Percentiles rank a stretch among this genome's conserved stretches.
Conservation (phyloP, 345 rosid genomes). For the Carallia brachiata region DNA sequence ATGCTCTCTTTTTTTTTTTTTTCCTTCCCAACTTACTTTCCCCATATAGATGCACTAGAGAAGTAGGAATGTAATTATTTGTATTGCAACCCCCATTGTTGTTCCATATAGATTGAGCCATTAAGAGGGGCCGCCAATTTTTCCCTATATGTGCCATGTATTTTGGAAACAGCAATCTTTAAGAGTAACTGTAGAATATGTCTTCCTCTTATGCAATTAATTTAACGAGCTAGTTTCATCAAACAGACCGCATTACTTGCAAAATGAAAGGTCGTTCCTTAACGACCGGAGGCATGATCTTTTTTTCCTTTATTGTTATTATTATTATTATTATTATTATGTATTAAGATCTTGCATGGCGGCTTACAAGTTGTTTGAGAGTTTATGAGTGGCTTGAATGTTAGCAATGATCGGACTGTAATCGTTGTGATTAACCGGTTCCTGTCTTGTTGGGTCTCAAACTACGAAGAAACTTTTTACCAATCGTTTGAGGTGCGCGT, state of each 20-base stretch:
- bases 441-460: no score
- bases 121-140: slow-evolving; percentile 13
- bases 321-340: no score
- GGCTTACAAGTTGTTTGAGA: no score
- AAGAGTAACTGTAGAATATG: slow-evolving; percentile 24
- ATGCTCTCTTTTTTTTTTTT: slow-evolving; percentile 1
- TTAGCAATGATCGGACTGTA: no score
- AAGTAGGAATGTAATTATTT: slow-evolving; percentile 48
- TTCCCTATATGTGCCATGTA: slow-evolving; percentile 14
- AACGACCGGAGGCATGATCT: background rate
- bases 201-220: background rate
- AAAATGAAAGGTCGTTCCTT: background rate
- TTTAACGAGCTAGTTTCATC: slow-evolving; percentile 5
- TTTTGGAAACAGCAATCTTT: slow-evolving; percentile 17
- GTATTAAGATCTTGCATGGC: no score
- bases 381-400: no score
- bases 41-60: slow-evolving; percentile 23
- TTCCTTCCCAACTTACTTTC: background rate
- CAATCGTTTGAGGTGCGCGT: no score
- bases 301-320: background rate
- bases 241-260: background rate
- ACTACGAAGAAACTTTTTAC: no score
- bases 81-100: slow-evolving; percentile 40
- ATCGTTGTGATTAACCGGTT: no score
- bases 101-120: slow-evolving; percentile 40